phyloP scores from a whole-genome alignment of 345 rosid genomes.

The Murraya koenigii region DNA sequence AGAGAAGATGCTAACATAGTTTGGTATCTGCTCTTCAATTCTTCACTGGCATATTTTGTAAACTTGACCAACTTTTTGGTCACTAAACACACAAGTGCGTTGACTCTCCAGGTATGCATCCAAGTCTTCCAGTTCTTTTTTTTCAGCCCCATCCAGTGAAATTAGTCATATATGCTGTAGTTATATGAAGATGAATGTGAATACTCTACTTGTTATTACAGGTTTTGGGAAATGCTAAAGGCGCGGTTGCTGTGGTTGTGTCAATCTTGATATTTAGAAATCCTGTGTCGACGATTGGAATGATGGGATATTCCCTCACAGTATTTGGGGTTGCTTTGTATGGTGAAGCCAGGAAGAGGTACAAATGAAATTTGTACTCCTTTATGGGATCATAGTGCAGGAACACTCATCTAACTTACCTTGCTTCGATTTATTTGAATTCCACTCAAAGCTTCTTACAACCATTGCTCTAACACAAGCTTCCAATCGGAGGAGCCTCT shows the following conservation, averaged over 20 bases:
- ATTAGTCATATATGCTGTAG: no score
- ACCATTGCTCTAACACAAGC: background rate
- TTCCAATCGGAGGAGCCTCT: background rate
- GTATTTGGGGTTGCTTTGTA: slow-evolving; percentile 51
- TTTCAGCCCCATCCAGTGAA: no score
- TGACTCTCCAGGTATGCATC: slow-evolving; percentile 50
- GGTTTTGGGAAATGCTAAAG: slow-evolving; percentile 70
- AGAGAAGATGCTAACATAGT: slow-evolving; percentile 46
- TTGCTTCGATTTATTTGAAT: background rate
- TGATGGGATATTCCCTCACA: slow-evolving; percentile 57
- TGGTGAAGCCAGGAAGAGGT: slow-evolving; percentile 52
- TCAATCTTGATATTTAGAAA: slow-evolving; percentile 55
- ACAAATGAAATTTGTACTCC: slow-evolving; percentile 22
- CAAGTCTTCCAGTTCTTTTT: background rate
- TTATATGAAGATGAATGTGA: no score
- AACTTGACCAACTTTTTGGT: slow-evolving; percentile 62
- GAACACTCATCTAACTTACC: background rate
- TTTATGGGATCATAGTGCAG: background rate
- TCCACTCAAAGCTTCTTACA: background rate
- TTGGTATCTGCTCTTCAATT: slow-evolving; percentile 53
- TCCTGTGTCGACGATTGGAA: slow-evolving; percentile 53
- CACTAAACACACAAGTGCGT: slow-evolving; percentile 54
- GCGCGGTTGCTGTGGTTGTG: slow-evolving; percentile 58
- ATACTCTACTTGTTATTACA: slow-evolving; percentile 10
- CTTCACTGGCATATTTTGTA: slow-evolving; percentile 48